Base-by-base conservation (phyloP, 805 yeast species). In the Saccharomycopsis sp. region DNA sequence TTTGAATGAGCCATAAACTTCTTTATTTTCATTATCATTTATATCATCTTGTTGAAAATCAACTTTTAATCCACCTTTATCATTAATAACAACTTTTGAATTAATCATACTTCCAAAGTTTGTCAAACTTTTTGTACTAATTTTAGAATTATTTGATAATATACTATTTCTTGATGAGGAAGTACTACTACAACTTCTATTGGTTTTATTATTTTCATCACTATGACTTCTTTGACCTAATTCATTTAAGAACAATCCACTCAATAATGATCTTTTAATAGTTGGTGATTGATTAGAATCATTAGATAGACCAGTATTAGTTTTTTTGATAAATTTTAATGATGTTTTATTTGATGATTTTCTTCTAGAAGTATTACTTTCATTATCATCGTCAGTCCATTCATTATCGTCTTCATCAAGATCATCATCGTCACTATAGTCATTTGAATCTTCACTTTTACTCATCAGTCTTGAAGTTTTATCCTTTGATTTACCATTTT, bases 341-440 rank as follows among this genome's bases (percentile, higher is more conserved):
- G 15, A 9, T 28, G 14, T n/a, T 28, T 5, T 5, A 10, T 8
- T 10, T 10, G 31, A 28, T 28, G 15, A 10, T 15, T n/a, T 9
- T 5, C 33, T 9, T 9, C 32, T 28, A 19, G 17, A 27, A 3
- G 21, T 10, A 21, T 33, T 34, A 10, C 32, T 20, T 17, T 20
- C 36, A 33, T 44, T 45, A 23, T 44, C 47, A 17, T 44, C 44
- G 23, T 44, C 47, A 6, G 45, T 44, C 47, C 47, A 44, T 21
- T 18, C 47, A 35, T 44, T 38, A 34, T 41, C 46, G 31, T 43
- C 42, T 5, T 31, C 37, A 25, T 35, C 37, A 12, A 41, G 15
- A 27, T 33, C 29, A 19, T 35, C 26, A 21, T 33, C 37, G 14
- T 34, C 38, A 15, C 31, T 35, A 19, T 35, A 35, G 8, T 27